Evolutionary conservation across 2,329 filamentous ascomycete species (phyloP).

Genomic region (Epichloe typhina): DNA sequence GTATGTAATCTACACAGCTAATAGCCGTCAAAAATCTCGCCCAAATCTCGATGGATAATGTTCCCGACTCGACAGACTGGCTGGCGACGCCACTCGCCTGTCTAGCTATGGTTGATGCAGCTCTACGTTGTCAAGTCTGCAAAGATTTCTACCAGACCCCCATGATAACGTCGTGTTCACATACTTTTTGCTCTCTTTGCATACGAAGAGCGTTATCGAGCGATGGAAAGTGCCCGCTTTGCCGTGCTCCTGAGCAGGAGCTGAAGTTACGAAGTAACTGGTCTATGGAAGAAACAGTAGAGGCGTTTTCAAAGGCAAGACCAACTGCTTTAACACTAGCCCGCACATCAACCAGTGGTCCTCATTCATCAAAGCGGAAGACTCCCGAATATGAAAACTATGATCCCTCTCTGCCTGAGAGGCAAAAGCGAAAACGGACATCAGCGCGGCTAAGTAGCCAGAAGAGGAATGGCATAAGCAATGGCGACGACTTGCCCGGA

Average conservation of each 20-base stretch:
- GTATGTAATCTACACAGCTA: neutral
- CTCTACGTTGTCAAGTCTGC: constrained; percentile 90
- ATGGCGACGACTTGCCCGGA: constrained; percentile 3
- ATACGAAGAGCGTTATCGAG: constrained; percentile 74
- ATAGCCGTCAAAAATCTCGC: neutral
- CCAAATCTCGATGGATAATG: constrained; percentile 22
- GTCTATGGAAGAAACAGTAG: constrained; percentile 72
- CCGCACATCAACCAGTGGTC: constrained; percentile 16
- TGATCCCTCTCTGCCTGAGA: constrained; percentile 15
- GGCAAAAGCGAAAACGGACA: constrained; percentile 38
- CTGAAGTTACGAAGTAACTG: constrained; percentile 74
- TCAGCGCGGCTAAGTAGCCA: constrained; percentile 35
- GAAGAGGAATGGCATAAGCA: constrained; percentile 19
- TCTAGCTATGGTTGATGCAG: constrained; percentile 63
- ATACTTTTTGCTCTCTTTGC: constrained; percentile 94
- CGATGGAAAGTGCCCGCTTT: constrained; percentile 81
- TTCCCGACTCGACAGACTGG: constrained; percentile 80
- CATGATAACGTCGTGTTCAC: constrained; percentile 86
- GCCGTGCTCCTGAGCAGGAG: constrained; percentile 67
- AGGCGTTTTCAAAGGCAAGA: constrained; percentile 58
- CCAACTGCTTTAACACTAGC: constrained; percentile 52
- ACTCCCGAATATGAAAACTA: constrained; percentile 18
- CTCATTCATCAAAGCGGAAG: constrained; percentile 38
- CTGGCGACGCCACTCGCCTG: constrained; percentile 52
- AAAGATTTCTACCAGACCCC: constrained; percentile 97